Base-by-base conservation (phyloP, 1,139 yeast species). In the Groenewaldozyma sp. region DNA sequence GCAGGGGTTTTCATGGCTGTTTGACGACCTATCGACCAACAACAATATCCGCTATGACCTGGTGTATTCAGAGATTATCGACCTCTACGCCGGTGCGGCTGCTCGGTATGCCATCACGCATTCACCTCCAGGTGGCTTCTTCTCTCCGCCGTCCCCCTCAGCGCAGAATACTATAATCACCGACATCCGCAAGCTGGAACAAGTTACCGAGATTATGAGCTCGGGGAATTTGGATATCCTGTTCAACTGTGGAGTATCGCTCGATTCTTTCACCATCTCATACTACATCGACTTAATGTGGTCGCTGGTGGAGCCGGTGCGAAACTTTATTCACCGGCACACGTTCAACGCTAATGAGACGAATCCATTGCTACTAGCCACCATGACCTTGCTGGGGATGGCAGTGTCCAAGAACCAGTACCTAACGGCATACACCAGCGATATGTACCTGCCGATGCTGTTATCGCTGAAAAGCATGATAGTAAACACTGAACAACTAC, bases 301-400 rank as follows among this genome's bases (percentile, higher is more conserved):
- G 60, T 19, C 41, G 3, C 37, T 41, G 5, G 51, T 50, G 3
- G 48, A 41, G 4, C 46, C 52, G 9, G 42, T 60, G 16, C 41
- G 44, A 33, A 35, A 42, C 28, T 49, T 64, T 27, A 48, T 69
- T n/a, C 73, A 69, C 48, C 49, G 59, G 13, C 59, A 69, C 5
- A 61, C 71, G 1, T 68, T 67, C 44, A 54, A 60, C 39, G 59
- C 67, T 3, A 56, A 61, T 33, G 44, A 45, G 11, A 46, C 53
- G 17, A 53, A 62, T 40, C 50, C 60, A 1, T 52, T 57, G 24
- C 49, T 68, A 32, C 45, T 69, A 32, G 60, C 63, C 3, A 55
- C 62, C 3, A 48, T 68, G 46, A 54, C 62, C 19, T 48, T 60
- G 11, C 45, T 68, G 20, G 73, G 73, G 3, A 62, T 67, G 67